A percentile compares a stretch with the other conserved stretches of the same genome.
Evolutionary conservation across 2,329 filamentous ascomycete genomes (phyloP).

Genomic region (Sporothrix inflata): DNA sequence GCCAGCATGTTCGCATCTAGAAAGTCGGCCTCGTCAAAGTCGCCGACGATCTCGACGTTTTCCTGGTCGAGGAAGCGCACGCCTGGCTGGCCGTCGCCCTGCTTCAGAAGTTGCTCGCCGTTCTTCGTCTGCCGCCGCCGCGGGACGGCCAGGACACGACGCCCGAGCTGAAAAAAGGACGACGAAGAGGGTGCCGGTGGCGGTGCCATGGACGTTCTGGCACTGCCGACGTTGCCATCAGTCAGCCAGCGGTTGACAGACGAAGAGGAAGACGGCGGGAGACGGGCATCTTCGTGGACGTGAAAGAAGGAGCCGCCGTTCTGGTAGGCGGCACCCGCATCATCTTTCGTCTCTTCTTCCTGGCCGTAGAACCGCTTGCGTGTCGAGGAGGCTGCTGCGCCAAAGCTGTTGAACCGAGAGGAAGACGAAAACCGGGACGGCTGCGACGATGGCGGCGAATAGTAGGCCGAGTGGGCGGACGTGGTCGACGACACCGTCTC

Average conservation of each 20-base stretch:
- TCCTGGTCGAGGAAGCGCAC: slow-evolving; percentile 49
- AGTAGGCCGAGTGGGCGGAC: slow-evolving; percentile 1
- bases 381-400: slow-evolving; percentile 30
- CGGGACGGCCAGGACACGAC: slow-evolving; percentile 55
- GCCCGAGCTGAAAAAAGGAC: slow-evolving; percentile 40
- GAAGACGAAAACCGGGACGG: slow-evolving; percentile 22
- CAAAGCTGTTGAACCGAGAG: slow-evolving; percentile 24
- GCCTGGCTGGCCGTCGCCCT: slow-evolving; percentile 29
- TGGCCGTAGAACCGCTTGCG: slow-evolving; percentile 53
- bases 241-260: slow-evolving; percentile 39
- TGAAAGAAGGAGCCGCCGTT: neutral
- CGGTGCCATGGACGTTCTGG: slow-evolving; percentile 36
- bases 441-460: slow-evolving; percentile 29
- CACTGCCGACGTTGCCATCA: slow-evolving; percentile 31
- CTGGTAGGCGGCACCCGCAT: neutral
- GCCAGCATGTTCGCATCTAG: slow-evolving; percentile 47
- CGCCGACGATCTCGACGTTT: slow-evolving; percentile 52
- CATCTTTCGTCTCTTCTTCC: slow-evolving; percentile 10
- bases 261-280: slow-evolving; percentile 42
- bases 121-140: slow-evolving; percentile 35
- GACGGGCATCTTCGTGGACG: slow-evolving; percentile 37
- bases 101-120: slow-evolving; percentile 26
- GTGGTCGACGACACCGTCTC: slow-evolving; percentile 51
- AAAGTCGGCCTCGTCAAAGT: slow-evolving; percentile 74
- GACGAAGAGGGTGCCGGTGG: slow-evolving; percentile 14